Evolutionary conservation across 352 stramenopile species (phyloP).

Genomic region (Pythium phragmiticola): DNA sequence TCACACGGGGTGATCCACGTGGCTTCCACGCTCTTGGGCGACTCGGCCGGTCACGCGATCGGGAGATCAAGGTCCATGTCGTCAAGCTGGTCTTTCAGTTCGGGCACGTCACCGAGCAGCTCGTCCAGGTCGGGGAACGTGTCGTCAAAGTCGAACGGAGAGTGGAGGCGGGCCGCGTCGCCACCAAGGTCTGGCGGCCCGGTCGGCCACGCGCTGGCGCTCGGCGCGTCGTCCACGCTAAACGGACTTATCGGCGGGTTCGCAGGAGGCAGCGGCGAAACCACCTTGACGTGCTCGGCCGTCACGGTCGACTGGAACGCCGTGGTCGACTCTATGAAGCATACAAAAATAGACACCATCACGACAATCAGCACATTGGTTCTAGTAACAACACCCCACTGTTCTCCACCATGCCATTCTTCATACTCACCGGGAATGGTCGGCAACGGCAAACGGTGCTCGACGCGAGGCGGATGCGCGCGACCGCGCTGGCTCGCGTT

Average conservation of each 20-base stretch:
- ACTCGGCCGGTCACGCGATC: slow-evolving; percentile 4
- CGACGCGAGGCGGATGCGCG: background rate
- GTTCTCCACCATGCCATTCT: background rate
- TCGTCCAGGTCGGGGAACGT: background rate
- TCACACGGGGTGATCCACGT: background rate
- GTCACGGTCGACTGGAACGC: background rate
- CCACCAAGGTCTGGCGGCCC: too few species aligned
- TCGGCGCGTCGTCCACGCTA: background rate
- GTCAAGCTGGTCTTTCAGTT: background rate
- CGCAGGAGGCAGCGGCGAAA: background rate
- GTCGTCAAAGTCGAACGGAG: background rate
- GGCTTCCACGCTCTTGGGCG: background rate
- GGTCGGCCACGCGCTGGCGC: background rate
- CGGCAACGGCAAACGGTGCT: slow-evolving; percentile 8
- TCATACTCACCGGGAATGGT: background rate
- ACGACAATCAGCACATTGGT: background rate
- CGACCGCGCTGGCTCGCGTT: background rate
- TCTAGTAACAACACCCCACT: too few species aligned
- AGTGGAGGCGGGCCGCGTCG: too few species aligned
- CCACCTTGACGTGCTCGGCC: background rate
- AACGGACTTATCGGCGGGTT: slow-evolving; percentile 1
- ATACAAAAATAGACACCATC: background rate
- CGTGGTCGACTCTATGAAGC: background rate
- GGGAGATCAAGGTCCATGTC: background rate
- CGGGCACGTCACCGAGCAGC: background rate